phyloP scores from a whole-genome alignment of 2,329 filamentous ascomycete genomes.

The Paecilomyces sp. region DNA sequence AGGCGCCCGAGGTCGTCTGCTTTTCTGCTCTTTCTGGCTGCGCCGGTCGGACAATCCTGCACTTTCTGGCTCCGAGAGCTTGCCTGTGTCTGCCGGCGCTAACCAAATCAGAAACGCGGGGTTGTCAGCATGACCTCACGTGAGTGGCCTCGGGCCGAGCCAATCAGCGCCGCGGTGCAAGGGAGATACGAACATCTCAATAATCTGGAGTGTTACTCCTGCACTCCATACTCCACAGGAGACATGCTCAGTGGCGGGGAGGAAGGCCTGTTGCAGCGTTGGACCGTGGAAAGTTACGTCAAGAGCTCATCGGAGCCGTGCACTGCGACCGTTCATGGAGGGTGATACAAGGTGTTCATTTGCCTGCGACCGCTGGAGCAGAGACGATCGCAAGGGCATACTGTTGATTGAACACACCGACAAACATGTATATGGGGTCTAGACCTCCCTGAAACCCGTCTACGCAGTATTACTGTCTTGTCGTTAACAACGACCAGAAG shows the following conservation, averaged over 20 bases:
- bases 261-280: neutral
- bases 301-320: neutral
- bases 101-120: slow-evolving; percentile 1
- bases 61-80: neutral
- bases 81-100: neutral
- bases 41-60: neutral
- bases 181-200: neutral
- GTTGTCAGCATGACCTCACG: neutral
- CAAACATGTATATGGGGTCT: neutral
- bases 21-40: neutral
- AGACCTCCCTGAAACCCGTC: neutral
- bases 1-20: slow-evolving; percentile 6
- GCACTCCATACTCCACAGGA: neutral
- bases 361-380: neutral
- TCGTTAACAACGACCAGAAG: too few species aligned
- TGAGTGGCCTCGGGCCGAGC: neutral
- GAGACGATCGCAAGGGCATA: neutral
- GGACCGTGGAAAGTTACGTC: neutral
- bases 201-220: neutral
- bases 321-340: neutral
- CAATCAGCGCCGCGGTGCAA: neutral
- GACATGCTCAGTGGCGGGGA: neutral
- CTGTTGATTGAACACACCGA: neutral
- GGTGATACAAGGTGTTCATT: neutral
- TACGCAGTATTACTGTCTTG: neutral